phyloP scores from a whole-genome alignment of 768 basidiomycete species.

The Lactifluus rugatus region DNA sequence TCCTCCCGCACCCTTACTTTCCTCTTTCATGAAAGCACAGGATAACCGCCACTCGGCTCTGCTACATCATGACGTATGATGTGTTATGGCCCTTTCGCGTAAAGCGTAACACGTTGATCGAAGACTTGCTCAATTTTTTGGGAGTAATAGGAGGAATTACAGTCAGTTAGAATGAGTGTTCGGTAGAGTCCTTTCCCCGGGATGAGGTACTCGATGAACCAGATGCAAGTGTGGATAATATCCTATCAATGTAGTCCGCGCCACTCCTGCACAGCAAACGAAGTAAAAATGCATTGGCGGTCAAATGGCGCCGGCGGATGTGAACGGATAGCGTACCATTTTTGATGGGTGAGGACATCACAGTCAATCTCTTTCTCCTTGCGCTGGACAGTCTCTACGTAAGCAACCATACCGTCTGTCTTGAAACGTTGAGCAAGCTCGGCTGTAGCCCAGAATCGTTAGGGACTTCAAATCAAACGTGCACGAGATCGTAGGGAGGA shows the following conservation, averaged over 20 bases:
- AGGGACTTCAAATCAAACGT: not conserved
- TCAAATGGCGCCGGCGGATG: not conserved
- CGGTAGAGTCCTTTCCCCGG: constrained; percentile 81
- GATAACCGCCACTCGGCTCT: too few relatives aligned
- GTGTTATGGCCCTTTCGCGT: too few relatives aligned
- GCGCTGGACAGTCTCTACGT: constrained; percentile 78
- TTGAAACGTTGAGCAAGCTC: constrained; percentile 75
- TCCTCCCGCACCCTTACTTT: too few relatives aligned
- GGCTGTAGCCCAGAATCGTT: constrained; percentile 30
- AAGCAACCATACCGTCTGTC: constrained; percentile 86
- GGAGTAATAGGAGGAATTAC: not conserved
- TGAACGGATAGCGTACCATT: constrained; percentile 50
- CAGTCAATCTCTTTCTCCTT: constrained; percentile 84
- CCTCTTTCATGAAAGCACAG: too few relatives aligned
- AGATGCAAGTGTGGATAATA: constrained; percentile 73
- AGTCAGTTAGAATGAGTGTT: constrained; percentile 57
- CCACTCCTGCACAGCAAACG: constrained; percentile 52
- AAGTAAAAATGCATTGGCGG: not conserved
- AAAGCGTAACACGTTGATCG: too few relatives aligned
- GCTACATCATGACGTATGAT: too few relatives aligned
- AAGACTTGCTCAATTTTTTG: too few relatives aligned
- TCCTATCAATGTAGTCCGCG: constrained; percentile 83
- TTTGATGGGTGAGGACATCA: constrained; percentile 89
- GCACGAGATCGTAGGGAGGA: not conserved
- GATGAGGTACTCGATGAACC: constrained; percentile 84